Conservation (phyloP, 192 early-diverging fungal species). For the Kappamyces sp. region DNA sequence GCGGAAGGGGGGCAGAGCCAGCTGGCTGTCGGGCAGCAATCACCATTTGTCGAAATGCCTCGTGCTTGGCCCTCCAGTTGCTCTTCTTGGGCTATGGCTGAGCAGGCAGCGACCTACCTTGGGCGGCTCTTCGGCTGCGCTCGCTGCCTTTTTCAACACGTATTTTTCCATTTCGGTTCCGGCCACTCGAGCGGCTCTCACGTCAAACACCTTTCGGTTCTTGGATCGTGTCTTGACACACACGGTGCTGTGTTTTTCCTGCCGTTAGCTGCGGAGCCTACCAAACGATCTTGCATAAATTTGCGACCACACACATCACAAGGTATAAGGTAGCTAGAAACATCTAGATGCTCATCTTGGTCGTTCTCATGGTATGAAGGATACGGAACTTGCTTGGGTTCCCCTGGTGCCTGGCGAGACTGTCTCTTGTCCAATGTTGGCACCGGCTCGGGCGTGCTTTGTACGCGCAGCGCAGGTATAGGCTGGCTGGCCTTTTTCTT, state of each 20-base stretch:
- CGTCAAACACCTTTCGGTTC: constrained; percentile 43
- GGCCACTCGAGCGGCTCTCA: constrained; percentile 36
- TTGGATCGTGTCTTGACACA: constrained; percentile 36
- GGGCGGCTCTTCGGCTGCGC: constrained; percentile 14
- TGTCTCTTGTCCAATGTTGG: background rate
- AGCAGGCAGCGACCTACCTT: background rate
- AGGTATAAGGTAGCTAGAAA: constrained; percentile 16
- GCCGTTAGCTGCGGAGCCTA: constrained; percentile 12
- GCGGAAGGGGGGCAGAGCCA: constrained; percentile 3
- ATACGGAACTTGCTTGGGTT: constrained; percentile 3
- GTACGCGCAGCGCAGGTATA: background rate
- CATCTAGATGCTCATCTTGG: background rate
- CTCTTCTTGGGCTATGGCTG: constrained; percentile 21
- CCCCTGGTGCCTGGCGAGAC: background rate
- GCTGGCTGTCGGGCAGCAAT: constrained; percentile 26
- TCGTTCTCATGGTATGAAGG: constrained; percentile 8
- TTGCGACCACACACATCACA: constrained; percentile 43
- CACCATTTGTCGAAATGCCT: constrained; percentile 44
- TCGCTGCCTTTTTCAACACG: constrained; percentile 16
- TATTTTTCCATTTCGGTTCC: constrained; percentile 54
- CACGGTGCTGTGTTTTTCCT: constrained; percentile 41
- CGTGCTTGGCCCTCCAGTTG: constrained; percentile 46
- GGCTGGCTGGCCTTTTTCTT: background rate
- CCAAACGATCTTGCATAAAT: constrained; percentile 41
- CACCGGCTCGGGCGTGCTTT: background rate